Percentiles rank a stretch among this genome's conserved stretches.
Conservation (phyloP, 1,284 basidiomycete genomes). For the Cryptococcus sp. region DNA sequence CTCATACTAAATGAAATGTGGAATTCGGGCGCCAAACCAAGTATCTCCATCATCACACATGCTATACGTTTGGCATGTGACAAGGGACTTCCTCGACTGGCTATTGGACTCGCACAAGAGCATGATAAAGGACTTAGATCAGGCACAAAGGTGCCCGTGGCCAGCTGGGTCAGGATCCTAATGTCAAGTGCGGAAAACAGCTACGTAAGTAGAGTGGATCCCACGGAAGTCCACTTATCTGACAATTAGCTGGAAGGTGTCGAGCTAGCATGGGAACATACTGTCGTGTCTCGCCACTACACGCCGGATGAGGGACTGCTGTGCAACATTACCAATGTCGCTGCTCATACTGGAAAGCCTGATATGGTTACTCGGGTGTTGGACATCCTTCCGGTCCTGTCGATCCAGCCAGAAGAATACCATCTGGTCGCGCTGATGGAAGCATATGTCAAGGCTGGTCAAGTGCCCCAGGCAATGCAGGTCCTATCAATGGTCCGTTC, state of each 20-base stretch:
- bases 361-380: constrained; percentile 65
- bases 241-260: constrained; percentile 61
- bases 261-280: constrained; percentile 59
- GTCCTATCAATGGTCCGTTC: constrained; percentile 30
- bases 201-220: constrained; percentile 43
- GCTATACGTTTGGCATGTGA: constrained; percentile 28
- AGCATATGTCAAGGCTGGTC: constrained; percentile 39
- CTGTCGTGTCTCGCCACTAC: constrained; percentile 53
- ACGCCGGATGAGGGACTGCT: constrained; percentile 71
- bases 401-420: constrained; percentile 57
- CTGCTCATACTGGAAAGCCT: constrained; percentile 64
- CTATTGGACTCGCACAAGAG: constrained; percentile 26
- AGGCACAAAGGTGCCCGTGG: constrained; percentile 8
- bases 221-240: not conserved
- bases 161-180: constrained; percentile 35
- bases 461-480: constrained; percentile 40
- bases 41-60: constrained; percentile 8
- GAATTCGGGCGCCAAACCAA: constrained; percentile 15
- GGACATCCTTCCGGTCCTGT: constrained; percentile 53
- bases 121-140: constrained; percentile 11
- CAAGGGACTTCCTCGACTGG: constrained; percentile 31
- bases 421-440: constrained; percentile 45
- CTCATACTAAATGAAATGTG: constrained; percentile 33
- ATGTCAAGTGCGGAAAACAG: constrained; percentile 29
- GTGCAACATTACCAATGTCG: constrained; percentile 63